phyloP scores from a whole-genome alignment of 2,329 filamentous ascomycete species.

The Cytospora schulzeri region DNA sequence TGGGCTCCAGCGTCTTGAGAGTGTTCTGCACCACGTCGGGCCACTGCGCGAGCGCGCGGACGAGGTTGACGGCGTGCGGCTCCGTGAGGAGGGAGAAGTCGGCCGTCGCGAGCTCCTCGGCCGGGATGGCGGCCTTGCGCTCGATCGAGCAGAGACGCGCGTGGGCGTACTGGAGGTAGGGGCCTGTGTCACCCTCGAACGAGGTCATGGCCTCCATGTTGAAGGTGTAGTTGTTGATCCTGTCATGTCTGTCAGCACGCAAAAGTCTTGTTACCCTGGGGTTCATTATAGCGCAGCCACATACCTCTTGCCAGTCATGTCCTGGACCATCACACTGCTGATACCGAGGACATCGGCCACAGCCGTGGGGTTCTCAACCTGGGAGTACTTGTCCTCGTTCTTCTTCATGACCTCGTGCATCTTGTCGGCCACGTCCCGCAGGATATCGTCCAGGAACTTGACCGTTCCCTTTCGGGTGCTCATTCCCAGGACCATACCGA shows the following conservation, averaged over 20 bases:
- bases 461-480: constrained; percentile 73
- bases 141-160: constrained; percentile 69
- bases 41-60: constrained; percentile 79
- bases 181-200: constrained; percentile 83
- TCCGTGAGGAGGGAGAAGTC: constrained; percentile 71
- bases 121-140: constrained; percentile 55
- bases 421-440: constrained; percentile 81
- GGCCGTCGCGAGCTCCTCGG: constrained; percentile 62
- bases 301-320: constrained; percentile 92
- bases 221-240: constrained; percentile 70
- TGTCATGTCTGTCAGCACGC: constrained; percentile 30
- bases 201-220: constrained; percentile 81
- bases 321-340: constrained; percentile 95
- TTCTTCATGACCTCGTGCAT: constrained; percentile 98
- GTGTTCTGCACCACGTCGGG: constrained; percentile 85
- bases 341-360: constrained; percentile 90
- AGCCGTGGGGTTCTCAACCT: constrained; percentile 79
- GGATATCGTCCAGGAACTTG: constrained; percentile 73
- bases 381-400: constrained; percentile 87
- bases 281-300: constrained; percentile 31
- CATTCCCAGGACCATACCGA: constrained; percentile 72
- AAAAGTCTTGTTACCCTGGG: background rate
- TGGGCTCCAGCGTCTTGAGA: constrained; percentile 76
- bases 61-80: constrained; percentile 70
- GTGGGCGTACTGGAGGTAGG: constrained; percentile 83